Conservation (phyloP, 1,284 basidiomycete genomes). For the Lignosus rhinocerotis region DNA sequence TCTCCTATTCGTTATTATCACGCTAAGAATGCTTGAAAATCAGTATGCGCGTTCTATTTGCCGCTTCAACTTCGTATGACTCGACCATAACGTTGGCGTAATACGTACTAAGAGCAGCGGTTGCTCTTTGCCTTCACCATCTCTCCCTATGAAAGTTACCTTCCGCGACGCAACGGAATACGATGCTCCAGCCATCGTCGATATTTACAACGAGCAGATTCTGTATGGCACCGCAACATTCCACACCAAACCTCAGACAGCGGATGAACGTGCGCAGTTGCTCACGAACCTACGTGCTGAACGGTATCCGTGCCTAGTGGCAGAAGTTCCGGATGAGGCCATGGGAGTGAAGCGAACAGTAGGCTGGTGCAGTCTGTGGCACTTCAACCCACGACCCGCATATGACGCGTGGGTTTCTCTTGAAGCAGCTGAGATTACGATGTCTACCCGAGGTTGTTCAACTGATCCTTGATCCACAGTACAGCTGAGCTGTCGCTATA, state of each 20-base stretch:
- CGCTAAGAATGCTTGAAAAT: not conserved
- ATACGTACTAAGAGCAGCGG: not conserved
- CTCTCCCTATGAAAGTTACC: not conserved
- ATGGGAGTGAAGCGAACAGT: conserved; percentile 7
- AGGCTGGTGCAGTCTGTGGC: conserved; percentile 17
- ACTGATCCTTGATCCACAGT: not conserved
- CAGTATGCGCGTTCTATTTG: too few relatives aligned
- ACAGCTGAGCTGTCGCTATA: conserved; percentile 21
- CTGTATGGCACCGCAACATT: conserved; percentile 17
- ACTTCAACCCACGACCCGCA: conserved; percentile 13
- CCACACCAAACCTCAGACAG: conserved; percentile 11
- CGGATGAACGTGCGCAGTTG: conserved; percentile 11
- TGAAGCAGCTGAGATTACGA: not conserved
- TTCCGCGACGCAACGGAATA: conserved; percentile 9
- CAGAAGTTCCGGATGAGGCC: conserved; percentile 5
- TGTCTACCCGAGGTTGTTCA: not conserved
- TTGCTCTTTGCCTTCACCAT: not conserved
- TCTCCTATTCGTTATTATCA: conserved; percentile 10
- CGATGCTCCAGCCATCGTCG: conserved; percentile 15
- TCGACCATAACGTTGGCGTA: not conserved
- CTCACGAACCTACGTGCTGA: conserved; percentile 4
- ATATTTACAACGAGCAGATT: conserved; percentile 21
- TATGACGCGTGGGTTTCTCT: conserved; percentile 11
- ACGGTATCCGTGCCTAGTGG: conserved; percentile 18
- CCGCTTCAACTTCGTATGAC: too few relatives aligned